Evolutionary conservation across 257 asterid genomes (phyloP).

Genomic region (Agastache rugosa): DNA sequence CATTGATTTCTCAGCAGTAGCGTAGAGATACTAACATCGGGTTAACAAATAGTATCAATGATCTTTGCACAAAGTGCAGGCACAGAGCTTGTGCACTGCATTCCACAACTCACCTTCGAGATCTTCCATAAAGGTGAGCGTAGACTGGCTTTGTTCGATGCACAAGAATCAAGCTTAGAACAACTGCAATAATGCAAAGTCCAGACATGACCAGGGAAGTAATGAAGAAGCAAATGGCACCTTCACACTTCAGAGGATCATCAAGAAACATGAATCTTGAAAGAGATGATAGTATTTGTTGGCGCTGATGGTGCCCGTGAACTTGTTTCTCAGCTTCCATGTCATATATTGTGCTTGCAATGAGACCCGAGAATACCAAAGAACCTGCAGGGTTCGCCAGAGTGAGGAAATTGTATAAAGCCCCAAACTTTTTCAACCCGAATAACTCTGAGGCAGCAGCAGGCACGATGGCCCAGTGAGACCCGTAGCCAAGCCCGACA

Average conservation of each 20-base stretch:
- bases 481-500: conserved; percentile 94
- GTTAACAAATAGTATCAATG: not conserved
- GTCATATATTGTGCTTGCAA: conserved; percentile 87
- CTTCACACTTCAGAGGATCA: conserved; percentile 71
- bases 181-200: conserved; percentile 61
- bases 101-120: conserved; percentile 36
- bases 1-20: conserved; percentile 10
- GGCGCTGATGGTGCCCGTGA: conserved; percentile 43
- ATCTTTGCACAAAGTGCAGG: conserved; percentile 1
- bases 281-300: conserved; percentile 40
- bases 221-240: conserved; percentile 76
- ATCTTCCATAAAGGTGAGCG: conserved; percentile 62
- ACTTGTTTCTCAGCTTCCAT: conserved; percentile 86
- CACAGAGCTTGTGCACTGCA: not conserved
- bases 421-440: conserved; percentile 85
- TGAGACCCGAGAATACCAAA: conserved; percentile 71
- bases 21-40: not conserved
- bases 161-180: conserved; percentile 77
- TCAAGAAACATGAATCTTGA: conserved; percentile 46
- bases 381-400: conserved; percentile 90
- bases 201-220: conserved; percentile 80
- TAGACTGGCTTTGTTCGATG: conserved; percentile 79
- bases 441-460: conserved; percentile 91
- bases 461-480: conserved; percentile 96
- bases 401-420: conserved; percentile 80